Evolutionary conservation across 1,284 basidiomycete genomes (phyloP).

Genomic region (Microbotryum silenes-acaulis): DNA sequence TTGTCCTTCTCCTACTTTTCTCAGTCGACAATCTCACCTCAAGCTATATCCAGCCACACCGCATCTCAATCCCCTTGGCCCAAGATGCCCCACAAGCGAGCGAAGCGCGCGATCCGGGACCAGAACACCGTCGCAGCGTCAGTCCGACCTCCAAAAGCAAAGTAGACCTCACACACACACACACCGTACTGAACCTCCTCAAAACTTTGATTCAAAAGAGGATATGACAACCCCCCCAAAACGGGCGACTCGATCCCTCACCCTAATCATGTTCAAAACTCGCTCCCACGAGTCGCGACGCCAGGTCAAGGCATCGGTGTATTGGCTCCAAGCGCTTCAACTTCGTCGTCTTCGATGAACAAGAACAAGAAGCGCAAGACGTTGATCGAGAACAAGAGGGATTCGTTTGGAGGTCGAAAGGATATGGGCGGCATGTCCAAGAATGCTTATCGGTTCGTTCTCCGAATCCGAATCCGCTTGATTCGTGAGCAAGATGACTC

Average conservation of each 20-base stretch:
- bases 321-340: not conserved
- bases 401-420: not conserved
- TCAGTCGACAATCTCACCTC: too few species aligned
- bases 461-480: not conserved
- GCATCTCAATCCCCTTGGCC: not conserved
- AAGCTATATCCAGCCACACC: too few species aligned
- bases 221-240: conserved; percentile 20
- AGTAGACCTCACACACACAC: too few species aligned
- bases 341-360: conserved; percentile 1
- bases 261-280: not conserved
- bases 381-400: not conserved
- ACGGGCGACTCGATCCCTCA: conserved; percentile 22
- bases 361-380: conserved; percentile 18
- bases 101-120: conserved; percentile 13
- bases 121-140: conserved; percentile 3
- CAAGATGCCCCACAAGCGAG: conserved; percentile 20
- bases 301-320: conserved; percentile 1
- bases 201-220: not conserved
- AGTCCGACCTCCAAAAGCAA: not conserved
- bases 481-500: too few species aligned
- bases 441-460: conserved; percentile 17
- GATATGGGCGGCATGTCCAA: conserved; percentile 21
- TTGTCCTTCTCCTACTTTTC: too few species aligned
- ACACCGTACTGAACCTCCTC: not conserved
- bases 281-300: not conserved